phyloP scores from a whole-genome alignment of 1,139 yeast genomes.

The Blastobotrys indianensis region DNA sequence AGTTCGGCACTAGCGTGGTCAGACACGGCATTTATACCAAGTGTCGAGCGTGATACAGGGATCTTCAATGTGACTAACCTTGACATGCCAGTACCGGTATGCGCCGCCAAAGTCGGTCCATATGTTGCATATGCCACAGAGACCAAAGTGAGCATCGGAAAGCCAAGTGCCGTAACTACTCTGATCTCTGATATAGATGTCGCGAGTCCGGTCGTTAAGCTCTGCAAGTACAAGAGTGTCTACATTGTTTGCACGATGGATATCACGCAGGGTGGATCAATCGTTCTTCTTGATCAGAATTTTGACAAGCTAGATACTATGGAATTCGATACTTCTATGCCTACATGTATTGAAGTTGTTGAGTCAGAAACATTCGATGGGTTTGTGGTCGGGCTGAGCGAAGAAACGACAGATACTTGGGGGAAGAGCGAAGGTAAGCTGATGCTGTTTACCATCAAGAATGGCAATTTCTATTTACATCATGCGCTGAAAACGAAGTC shows the following conservation, averaged over 20 bases:
- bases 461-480: conserved; percentile 1
- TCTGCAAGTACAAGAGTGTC: background rate
- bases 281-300: background rate
- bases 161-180: no score
- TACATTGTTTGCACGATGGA: conserved; percentile 1
- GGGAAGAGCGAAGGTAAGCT: conserved; percentile 5
- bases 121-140: background rate
- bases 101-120: conserved; percentile 2
- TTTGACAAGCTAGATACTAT: conserved; percentile 2
- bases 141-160: background rate
- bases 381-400: conserved; percentile 12
- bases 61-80: background rate
- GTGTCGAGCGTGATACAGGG: no score
- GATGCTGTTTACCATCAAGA: conserved; percentile 5
- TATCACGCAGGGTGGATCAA: background rate
- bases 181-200: no score
- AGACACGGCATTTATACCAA: no score
- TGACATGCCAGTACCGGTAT: background rate
- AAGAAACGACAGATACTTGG: conserved; percentile 2
- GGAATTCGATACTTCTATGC: conserved; percentile 7
- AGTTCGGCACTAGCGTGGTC: conserved; percentile 3
- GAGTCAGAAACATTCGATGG: conserved; percentile 10
- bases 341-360: conserved; percentile 7
- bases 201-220: background rate
- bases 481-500: background rate